Base-by-base conservation (phyloP, 441 rosid species). In the Erysimum pusillum region DNA sequence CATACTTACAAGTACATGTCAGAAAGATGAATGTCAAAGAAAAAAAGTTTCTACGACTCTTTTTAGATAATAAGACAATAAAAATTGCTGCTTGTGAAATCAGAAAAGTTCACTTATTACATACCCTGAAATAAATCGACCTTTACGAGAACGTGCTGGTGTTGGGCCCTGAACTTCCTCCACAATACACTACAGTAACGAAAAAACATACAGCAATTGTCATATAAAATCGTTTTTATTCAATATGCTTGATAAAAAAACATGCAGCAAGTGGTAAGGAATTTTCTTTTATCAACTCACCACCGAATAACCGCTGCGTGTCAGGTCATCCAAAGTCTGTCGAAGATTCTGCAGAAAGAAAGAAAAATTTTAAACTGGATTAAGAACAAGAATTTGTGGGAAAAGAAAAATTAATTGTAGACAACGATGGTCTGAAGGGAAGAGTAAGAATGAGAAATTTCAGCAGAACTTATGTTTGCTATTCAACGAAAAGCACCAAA, bases 111-210 rank as follows among this genome's bases (percentile, higher is more conserved):
- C 7, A 17, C 17, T 36, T 75, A 68, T 56, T 54, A 80, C 82
- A 63, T 91, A 94, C 99, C 99, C 98, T 31, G 99, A 90, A 83
- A 96, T 94, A 81, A 96, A 96, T 76, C 98, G 96, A 66, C 88
- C 83, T 88, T 96, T 94, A 65, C 99, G 97, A 42, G 97, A 86
- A 72, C 98, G 97, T 71, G 98, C 97, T 89, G 85, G 97, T 74
- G 93, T 82, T 80, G 98, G 98, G 78, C 97, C 97, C 80, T 91
- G 99, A 76, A 92, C 87, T 85, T 96, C 99, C 82, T 96, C 99
- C 84, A 94, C 99, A 69, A 96, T 94, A 87, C 98, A 96, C 99
- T 94, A 74, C 44, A 84, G 76, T 36, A 65, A 34, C 18, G 51
- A 32, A 39, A 53, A 57, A 32, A 22, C 11, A 76, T 0, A 56